Conservation (phyloP, 2,329 filamentous ascomycete species). For the Zymoseptoria crescenta region DNA sequence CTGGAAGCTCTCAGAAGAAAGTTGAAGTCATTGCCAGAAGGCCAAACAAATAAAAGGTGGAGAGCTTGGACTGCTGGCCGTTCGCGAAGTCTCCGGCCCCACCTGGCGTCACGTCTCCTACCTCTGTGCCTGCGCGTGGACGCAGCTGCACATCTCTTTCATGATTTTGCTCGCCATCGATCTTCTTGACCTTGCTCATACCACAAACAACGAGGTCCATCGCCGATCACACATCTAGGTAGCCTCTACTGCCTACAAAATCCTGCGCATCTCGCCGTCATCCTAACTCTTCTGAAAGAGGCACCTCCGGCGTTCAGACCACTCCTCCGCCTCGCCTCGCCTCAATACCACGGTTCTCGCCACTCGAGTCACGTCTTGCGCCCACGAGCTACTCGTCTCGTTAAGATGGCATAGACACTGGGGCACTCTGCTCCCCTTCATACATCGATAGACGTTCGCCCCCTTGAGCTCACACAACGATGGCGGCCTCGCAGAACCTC, state of each 20-base stretch:
- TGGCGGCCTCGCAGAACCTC: constrained; percentile 24
- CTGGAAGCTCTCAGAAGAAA: not conserved
- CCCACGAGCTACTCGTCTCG: not conserved
- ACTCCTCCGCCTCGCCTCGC: constrained; percentile 2
- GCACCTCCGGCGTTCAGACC: not conserved
- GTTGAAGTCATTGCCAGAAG: too few species aligned
- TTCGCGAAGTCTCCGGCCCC: too few species aligned
- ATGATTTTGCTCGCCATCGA: not conserved
- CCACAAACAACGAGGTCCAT: not conserved
- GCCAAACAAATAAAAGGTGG: too few species aligned
- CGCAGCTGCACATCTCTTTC: not conserved
- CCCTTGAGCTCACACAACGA: constrained; percentile 2
- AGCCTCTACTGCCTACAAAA: not conserved
- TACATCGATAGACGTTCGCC: not conserved
- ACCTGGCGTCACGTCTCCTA: not conserved
- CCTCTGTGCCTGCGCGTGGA: not conserved
- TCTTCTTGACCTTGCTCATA: not conserved
- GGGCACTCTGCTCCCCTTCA: not conserved
- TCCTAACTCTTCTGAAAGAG: too few species aligned
- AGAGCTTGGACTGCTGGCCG: too few species aligned
- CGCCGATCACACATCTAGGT: not conserved
- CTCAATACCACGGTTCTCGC: not conserved
- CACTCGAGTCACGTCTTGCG: not conserved
- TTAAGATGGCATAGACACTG: constrained; percentile 1
- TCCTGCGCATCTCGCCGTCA: not conserved